Evolutionary conservation across 2,329 filamentous ascomycete species (phyloP), one percentile per base, ranked within the genome.

Genomic region (Colletotrichum tofieldiae): DNA sequence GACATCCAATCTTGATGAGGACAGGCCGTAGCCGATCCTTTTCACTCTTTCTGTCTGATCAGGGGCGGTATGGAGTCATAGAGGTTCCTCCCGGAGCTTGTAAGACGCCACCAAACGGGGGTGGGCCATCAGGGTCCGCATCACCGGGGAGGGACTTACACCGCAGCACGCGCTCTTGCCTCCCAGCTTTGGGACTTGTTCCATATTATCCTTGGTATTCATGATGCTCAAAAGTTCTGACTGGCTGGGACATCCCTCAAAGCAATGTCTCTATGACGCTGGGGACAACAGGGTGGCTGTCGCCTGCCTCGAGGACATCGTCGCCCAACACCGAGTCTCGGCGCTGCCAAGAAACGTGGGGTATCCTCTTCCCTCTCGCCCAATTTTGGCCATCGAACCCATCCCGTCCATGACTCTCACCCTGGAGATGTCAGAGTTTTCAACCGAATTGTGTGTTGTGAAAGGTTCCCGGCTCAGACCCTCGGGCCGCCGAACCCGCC

Each of bases 341-440:
- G 85, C 94, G 77, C 93, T 93, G 0, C 82, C 85, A 63, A 86
- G 90, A 37, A 49, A 11, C 52, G 20, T 23, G 11, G 52, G 20
- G 20, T 23, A n/a, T 23, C 11, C 32, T 39, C 52, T 55, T 55
- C 9, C 7, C 52, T n/a, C 12, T n/a, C 20, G 52, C 12, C n/a
- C 11, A 18, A 20, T 29, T n/a, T 54, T 11, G 29, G 29, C 5
- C 51, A 35, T 35, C 18, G 29, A 35, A 12, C 29, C 23, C 47
- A 51, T 51, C 23, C 23, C 47, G 23, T 16, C 14, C 14, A 55
- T 23, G 32, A n/a, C 29, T 58, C 11, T 58, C 35, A 14, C 8
- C n/a, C 55, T 6, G 16, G 2, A 43, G 16, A 43, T 8, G 14
- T 29, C 55, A 59, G 16, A 29, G 5, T 29, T 35, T 32, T 37